Conservation (phyloP, 768 basidiomycete species). For the Naganishia onofrii region DNA sequence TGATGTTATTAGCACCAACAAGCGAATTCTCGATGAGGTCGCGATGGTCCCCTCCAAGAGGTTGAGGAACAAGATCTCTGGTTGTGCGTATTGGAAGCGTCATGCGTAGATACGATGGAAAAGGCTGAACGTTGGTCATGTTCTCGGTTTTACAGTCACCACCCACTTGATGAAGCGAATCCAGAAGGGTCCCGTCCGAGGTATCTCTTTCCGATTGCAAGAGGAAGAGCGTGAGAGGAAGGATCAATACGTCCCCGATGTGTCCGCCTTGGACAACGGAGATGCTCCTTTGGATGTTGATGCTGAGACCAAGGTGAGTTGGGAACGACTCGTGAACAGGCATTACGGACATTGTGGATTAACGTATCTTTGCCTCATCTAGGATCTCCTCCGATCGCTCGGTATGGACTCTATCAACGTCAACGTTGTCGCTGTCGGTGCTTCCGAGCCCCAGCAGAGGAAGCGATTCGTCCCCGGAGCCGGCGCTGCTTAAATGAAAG, state of each 20-base stretch:
- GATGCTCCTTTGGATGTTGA: constrained; percentile 77
- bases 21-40: constrained; percentile 75
- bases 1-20: constrained; percentile 68
- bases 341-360: background rate
- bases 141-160: constrained; percentile 61
- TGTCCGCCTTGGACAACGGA: constrained; percentile 85
- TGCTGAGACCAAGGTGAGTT: constrained; percentile 81
- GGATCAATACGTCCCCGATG: constrained; percentile 94
- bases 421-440: constrained; percentile 66
- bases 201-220: constrained; percentile 99
- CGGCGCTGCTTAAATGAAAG: constrained; percentile 20
- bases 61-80: constrained; percentile 98
- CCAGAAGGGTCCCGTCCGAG: constrained; percentile 94
- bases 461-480: constrained; percentile 35
- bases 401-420: constrained; percentile 92
- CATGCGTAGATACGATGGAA: background rate
- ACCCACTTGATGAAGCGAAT: constrained; percentile 99
- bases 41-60: constrained; percentile 91
- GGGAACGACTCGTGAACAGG: background rate
- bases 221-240: constrained; percentile 99
- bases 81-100: constrained; percentile 56
- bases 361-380: background rate
- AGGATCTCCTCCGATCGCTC: constrained; percentile 84
- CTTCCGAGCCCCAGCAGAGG: constrained; percentile 29
- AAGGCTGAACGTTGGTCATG: constrained; percentile 1